Conservation (phyloP, 1,284 basidiomycete genomes). For the Ceratobasidium sp. region DNA sequence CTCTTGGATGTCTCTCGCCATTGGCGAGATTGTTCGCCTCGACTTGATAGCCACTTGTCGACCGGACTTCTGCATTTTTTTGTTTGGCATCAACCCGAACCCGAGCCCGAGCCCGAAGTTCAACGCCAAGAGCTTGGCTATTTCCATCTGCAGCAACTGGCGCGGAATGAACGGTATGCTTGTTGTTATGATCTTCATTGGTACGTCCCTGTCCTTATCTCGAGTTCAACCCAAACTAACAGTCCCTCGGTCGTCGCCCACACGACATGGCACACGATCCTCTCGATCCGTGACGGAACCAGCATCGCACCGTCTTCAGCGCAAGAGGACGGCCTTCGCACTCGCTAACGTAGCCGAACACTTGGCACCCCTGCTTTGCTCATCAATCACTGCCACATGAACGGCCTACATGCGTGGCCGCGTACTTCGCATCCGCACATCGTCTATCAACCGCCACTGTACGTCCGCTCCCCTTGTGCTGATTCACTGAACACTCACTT, state of each 20-base stretch:
- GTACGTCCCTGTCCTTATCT: constrained; percentile 7
- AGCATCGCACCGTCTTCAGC: constrained; percentile 12
- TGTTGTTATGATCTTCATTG: constrained; percentile 24
- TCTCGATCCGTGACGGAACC: constrained; percentile 1
- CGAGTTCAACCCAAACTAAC: not conserved
- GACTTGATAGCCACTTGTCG: constrained; percentile 32
- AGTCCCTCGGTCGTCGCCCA: not conserved
- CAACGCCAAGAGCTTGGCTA: constrained; percentile 14
- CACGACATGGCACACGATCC: constrained; percentile 14
- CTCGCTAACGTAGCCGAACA: no score
- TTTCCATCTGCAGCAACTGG: constrained; percentile 41
- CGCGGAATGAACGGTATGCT: constrained; percentile 37
- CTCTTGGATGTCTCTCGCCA: constrained; percentile 36
- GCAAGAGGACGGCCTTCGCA: no score
- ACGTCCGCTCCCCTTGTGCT: no score
- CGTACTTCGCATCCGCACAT: no score
- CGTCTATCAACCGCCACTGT: no score
- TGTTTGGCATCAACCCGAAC: constrained; percentile 19
- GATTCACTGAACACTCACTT: no score
- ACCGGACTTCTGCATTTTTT: constrained; percentile 26
- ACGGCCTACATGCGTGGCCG: no score
- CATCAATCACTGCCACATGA: no score
- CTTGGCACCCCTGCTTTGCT: no score
- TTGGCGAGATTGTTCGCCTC: constrained; percentile 38
- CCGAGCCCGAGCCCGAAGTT: not conserved